These are phyloP conservation scores for Phytophthora cryptogea DNA, from an alignment of 352 stramenopile species.

Conservation along the genomic window DNA sequence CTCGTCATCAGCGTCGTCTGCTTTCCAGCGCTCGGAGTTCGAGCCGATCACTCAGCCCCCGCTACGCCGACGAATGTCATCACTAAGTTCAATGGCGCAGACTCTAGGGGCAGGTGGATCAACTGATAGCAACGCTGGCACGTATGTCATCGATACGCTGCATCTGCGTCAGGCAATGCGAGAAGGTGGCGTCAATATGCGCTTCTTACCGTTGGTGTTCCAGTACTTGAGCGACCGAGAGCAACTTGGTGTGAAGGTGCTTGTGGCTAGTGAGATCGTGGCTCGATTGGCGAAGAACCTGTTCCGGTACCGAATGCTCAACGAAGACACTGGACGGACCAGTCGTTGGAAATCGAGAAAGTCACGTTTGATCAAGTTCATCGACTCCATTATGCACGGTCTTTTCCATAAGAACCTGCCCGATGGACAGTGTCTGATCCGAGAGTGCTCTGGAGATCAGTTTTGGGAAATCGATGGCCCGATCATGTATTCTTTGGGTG, in stretches of 20 bases:
- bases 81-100: conserved; percentile 44
- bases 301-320: conserved; percentile 65
- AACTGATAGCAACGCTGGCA: conserved; percentile 32
- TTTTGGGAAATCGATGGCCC: conserved; percentile 79
- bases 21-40: conserved; percentile 11
- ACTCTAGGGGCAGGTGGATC: conserved; percentile 17
- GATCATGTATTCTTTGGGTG: conserved; percentile 64
- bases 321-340: conserved; percentile 45
- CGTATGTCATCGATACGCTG: conserved; percentile 73
- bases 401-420: conserved; percentile 58
- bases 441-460: conserved; percentile 56
- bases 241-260: conserved; percentile 55
- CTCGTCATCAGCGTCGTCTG: conserved; percentile 15
- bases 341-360: conserved; percentile 67
- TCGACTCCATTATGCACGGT: conserved; percentile 72
- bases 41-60: conserved; percentile 23
- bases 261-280: conserved; percentile 76
- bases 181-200: conserved; percentile 66
- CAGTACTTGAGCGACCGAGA: conserved; percentile 37
- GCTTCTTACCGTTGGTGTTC: conserved; percentile 75
- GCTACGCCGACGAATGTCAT: conserved; percentile 41
- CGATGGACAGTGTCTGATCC: conserved; percentile 24
- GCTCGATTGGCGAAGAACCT: conserved; percentile 74
- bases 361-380: conserved; percentile 58
- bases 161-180: conserved; percentile 68